Base-by-base conservation (phyloP, 163 green algal genomes). In the Volvox carteri region DNA sequence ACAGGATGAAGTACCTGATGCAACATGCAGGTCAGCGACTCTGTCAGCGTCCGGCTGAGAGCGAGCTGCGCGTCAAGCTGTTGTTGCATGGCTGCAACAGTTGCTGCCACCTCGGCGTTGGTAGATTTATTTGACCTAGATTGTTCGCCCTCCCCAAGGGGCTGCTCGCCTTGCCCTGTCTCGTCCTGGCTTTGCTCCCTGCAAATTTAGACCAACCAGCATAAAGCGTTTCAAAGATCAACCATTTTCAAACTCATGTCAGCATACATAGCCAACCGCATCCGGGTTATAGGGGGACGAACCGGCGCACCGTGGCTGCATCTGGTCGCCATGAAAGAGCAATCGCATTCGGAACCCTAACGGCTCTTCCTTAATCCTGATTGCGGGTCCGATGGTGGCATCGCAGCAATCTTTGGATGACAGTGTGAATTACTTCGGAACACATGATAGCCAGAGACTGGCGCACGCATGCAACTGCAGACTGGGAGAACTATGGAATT, bases 81-180 rank as follows among this genome's bases (percentile, higher is more conserved):
- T 18, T 70, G 30, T 35, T 84, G 75, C 75, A 84, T 84, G 33
- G 75, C 75, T 48, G 48, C 14, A 30, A 84, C 75, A n/a, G 75
- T 50, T 3, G 48, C 48, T 4, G 75, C 75, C 1, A 80, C 42
- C 21, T 80, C 42, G 11, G 30, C 65, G 35, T 46, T 33, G 21
- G 35, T 33, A 21, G 65, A 75, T 28, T 33, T 33, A 46, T 75
- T 75, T 2, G 65, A 42, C 35, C 30, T 16, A 46, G 65, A 75
- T 12, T 39, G 60, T 72, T 33, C 60, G 28, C 25, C 60, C 60
- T 72, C 60, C 8, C 2, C n/a, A n/a, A n/a, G n/a, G n/a, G n/a
- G 12, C 19, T 28, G 60, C 60, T 6, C 60, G 23, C 3, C 11
- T 19, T 7, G 60, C 60, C 60, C 60, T 37, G 60, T 72, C 28